phyloP scores from a whole-genome alignment of 75 land plant genomes.

The Pinus taeda region DNA sequence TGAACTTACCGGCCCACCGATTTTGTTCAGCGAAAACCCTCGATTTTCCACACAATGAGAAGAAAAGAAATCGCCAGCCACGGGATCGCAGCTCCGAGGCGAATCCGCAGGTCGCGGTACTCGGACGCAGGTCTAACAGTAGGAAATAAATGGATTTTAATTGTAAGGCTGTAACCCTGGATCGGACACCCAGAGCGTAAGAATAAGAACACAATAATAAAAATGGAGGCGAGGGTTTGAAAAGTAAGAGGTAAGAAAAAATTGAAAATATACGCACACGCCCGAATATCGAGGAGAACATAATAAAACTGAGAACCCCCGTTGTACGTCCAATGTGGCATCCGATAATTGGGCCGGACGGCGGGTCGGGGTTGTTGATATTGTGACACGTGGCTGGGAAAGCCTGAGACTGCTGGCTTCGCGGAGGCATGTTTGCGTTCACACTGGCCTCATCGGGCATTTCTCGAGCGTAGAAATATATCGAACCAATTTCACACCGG shows the following conservation, averaged over 20 bases:
- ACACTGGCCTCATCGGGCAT: neutral
- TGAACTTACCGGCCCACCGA: neutral
- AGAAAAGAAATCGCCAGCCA: neutral
- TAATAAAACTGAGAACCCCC: neutral
- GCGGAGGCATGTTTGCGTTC: slow-evolving; percentile 1
- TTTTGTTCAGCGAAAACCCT: neutral
- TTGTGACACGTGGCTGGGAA: neutral
- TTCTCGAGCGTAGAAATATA: neutral
- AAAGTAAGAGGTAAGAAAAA: neutral
- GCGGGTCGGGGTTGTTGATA: neutral
- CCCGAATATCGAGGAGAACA: slow-evolving; percentile 6
- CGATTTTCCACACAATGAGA: slow-evolving; percentile 2
- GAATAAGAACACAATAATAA: neutral
- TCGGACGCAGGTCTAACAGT: neutral
- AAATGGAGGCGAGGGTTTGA: neutral
- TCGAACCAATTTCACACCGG: neutral
- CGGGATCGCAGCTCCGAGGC: neutral
- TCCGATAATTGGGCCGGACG: neutral
- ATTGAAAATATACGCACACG: neutral
- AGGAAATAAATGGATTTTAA: neutral
- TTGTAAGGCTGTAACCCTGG: slow-evolving; percentile 3
- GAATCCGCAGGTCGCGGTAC: neutral
- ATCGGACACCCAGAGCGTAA: neutral
- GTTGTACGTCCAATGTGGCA: neutral
- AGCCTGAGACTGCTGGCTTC: slow-evolving; percentile 2